Evolutionary conservation across 352 stramenopile species (phyloP).

Genomic region (Phytophthora podocarpi): DNA sequence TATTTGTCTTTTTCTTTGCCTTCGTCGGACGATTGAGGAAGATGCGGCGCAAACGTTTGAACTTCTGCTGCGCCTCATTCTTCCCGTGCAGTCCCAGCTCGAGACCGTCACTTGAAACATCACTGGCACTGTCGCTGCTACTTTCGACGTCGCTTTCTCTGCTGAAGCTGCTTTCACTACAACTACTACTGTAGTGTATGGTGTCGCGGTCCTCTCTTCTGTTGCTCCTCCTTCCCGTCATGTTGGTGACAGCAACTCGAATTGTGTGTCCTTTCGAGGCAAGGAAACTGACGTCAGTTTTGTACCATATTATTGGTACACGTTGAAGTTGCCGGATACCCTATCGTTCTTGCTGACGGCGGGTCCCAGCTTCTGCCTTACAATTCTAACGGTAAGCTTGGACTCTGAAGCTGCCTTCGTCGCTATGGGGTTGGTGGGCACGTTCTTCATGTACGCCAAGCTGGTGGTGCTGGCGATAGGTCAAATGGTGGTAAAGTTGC

Average conservation of each 20-base stretch:
- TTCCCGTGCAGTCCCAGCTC: slow-evolving; percentile 34
- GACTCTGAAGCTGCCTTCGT: neutral
- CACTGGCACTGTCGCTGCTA: slow-evolving; percentile 10
- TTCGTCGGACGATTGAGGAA: slow-evolving; percentile 60
- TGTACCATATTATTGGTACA: slow-evolving; percentile 8
- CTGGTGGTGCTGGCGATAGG: slow-evolving; percentile 19
- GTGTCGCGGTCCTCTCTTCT: neutral
- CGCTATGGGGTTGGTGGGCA: slow-evolving; percentile 37
- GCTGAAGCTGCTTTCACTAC: slow-evolving; percentile 23
- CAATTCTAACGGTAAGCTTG: neutral
- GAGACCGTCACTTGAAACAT: slow-evolving; percentile 19
- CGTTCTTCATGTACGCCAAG: slow-evolving; percentile 27
- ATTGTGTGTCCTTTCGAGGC: slow-evolving; percentile 7
- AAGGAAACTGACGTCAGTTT: slow-evolving; percentile 19
- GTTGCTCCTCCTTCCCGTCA: slow-evolving; percentile 8
- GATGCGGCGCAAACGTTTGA: slow-evolving; percentile 66
- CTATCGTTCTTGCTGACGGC: slow-evolving; percentile 6
- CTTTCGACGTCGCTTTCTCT: slow-evolving; percentile 21
- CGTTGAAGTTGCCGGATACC: slow-evolving; percentile 26
- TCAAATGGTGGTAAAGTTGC: slow-evolving; percentile 17
- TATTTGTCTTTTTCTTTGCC: slow-evolving; percentile 2
- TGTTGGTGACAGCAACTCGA: slow-evolving; percentile 3
- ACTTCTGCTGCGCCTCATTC: slow-evolving; percentile 44
- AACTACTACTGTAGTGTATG: slow-evolving; percentile 15
- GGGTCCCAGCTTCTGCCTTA: slow-evolving; percentile 15